A percentile compares a stretch with the other conserved stretches of the same genome.
These are phyloP conservation scores for Lasiosphaeriaceae sp. DNA, from an alignment of 495 filamentous ascomycete genomes.

Conservation along the genomic window DNA sequence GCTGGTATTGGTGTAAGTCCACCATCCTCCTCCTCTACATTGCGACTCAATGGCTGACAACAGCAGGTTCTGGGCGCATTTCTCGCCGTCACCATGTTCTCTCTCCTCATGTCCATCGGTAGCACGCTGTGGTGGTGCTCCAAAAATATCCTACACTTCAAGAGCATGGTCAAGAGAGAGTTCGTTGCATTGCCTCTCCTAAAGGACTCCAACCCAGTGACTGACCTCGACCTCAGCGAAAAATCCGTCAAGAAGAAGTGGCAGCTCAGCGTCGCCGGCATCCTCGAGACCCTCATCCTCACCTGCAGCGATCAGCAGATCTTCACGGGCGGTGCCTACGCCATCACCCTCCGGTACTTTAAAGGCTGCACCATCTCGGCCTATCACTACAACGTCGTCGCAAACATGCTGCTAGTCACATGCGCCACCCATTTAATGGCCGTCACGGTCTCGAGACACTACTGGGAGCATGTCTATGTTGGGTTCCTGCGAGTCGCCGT, in stretches of 20 bases:
- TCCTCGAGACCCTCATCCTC: constrained; percentile 33
- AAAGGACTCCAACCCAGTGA: too few relatives aligned
- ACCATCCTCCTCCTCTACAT: not conserved
- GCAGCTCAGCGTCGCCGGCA: constrained; percentile 24
- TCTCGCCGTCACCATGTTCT: constrained; percentile 12
- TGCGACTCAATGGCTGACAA: not conserved
- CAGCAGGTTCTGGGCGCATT: constrained; percentile 20
- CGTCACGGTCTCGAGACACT: constrained; percentile 30
- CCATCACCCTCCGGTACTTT: constrained; percentile 31
- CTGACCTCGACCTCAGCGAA: not conserved
- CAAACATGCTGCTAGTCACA: constrained; percentile 38
- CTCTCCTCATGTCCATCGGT: constrained; percentile 10
- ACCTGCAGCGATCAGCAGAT: constrained; percentile 38
- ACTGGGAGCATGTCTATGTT: constrained; percentile 29
- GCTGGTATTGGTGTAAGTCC: constrained; percentile 21
- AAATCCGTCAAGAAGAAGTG: not conserved
- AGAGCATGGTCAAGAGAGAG: not conserved
- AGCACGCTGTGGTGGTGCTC: constrained; percentile 19
- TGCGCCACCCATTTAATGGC: constrained; percentile 37
- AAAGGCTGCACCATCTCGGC: constrained; percentile 37
- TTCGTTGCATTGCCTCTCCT: not conserved
- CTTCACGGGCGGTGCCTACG: constrained; percentile 36
- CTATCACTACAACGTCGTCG: constrained; percentile 39
- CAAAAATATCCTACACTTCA: constrained; percentile 19
- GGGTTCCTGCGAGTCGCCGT: constrained; percentile 22